Conservation (phyloP, 495 filamentous ascomycete genomes). For the Tuber calosporum region DNA sequence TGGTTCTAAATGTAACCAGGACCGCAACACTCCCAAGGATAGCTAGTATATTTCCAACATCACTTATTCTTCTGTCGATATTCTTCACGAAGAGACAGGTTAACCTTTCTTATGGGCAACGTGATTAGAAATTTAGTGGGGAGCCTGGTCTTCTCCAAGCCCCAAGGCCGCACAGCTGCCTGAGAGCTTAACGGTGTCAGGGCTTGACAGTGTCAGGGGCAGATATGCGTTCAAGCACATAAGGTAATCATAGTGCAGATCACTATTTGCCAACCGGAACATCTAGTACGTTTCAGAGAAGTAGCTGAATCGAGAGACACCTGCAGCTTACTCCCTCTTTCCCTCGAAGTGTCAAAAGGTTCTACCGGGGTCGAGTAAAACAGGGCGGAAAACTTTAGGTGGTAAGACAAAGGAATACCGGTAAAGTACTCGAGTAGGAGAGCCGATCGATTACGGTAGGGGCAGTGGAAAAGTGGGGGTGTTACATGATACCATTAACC, state of each 20-base stretch:
- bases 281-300: not conserved
- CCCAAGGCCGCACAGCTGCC: not conserved
- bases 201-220: not conserved
- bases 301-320: not conserved
- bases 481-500: too few species aligned
- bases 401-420: too few species aligned
- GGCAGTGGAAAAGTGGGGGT: too few species aligned
- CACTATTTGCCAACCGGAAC: not conserved
- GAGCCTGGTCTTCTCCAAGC: not conserved
- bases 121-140: too few species aligned
- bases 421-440: too few species aligned
- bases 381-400: too few species aligned
- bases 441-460: too few species aligned
- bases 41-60: not conserved
- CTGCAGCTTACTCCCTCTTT: too few species aligned
- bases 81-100: not conserved
- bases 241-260: not conserved
- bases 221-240: not conserved
- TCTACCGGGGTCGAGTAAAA: too few species aligned
- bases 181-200: not conserved
- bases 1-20: not conserved
- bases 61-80: not conserved
- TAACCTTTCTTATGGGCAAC: not conserved
- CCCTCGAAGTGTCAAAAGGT: too few species aligned
- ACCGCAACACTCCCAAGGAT: not conserved